Conservation (phyloP, 345 rosid species). For the Gossypium thurberi region DNA sequence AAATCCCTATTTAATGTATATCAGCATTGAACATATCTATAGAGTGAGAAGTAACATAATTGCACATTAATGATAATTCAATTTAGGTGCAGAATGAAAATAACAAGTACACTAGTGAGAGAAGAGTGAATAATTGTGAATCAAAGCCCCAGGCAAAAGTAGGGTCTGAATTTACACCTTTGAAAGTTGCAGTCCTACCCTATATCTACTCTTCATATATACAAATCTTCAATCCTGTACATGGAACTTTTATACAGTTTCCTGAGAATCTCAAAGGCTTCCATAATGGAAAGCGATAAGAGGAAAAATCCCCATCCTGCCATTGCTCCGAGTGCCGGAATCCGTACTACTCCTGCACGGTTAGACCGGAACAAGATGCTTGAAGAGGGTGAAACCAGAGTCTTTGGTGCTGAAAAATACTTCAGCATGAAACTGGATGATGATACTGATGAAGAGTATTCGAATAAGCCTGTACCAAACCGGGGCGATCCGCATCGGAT, state of each 20-base stretch:
- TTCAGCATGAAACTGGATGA: slow-evolving; percentile 38
- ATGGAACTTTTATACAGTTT: not conserved
- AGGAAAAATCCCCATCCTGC: slow-evolving; percentile 4
- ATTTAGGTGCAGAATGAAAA: slow-evolving; percentile 1
- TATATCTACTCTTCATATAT: not conserved
- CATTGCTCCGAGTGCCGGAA: not conserved
- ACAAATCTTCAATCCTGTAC: not conserved
- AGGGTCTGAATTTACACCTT: not conserved
- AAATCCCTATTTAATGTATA: too few relatives aligned
- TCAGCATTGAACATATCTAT: too few relatives aligned
- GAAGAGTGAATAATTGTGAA: not conserved
- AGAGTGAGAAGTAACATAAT: not conserved
- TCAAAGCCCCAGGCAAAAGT: not conserved
- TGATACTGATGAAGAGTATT: not conserved
- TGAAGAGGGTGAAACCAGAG: slow-evolving; percentile 35
- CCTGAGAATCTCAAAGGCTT: not conserved
- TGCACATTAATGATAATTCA: not conserved
- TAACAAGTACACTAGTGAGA: not conserved
- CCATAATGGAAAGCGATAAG: slow-evolving; percentile 3
- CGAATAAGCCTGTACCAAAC: slow-evolving; percentile 7
- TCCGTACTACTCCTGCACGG: slow-evolving; percentile 5
- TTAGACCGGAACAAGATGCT: slow-evolving; percentile 18
- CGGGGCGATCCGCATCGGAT: slow-evolving; percentile 20
- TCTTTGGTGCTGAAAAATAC: slow-evolving; percentile 54
- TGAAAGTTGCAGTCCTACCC: not conserved